phyloP scores from a whole-genome alignment of 1,284 basidiomycete genomes.

The Boletus semigastroideus region DNA sequence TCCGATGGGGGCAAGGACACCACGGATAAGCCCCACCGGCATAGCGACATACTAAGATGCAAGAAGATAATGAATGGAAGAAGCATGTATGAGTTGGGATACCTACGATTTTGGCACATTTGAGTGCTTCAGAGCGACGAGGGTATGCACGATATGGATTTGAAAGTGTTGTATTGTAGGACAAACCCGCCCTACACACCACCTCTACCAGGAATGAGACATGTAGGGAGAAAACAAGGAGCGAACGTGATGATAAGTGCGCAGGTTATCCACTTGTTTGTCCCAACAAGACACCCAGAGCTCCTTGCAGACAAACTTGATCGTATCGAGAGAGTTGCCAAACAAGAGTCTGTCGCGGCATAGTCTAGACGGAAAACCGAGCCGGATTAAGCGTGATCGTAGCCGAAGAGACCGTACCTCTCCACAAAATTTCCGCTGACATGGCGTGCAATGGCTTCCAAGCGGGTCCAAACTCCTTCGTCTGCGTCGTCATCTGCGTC shows the following conservation, averaged over 20 bases:
- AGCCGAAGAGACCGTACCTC: slow-evolving; percentile 49
- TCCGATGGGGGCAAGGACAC: slow-evolving; percentile 79
- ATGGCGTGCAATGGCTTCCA: slow-evolving; percentile 85
- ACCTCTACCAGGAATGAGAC: neutral
- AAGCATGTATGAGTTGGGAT: neutral
- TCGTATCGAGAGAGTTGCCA: slow-evolving; percentile 81
- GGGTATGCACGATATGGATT: slow-evolving; percentile 77
- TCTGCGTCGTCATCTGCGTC: slow-evolving; percentile 69
- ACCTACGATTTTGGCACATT: slow-evolving; percentile 68
- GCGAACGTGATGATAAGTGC: slow-evolving; percentile 86
- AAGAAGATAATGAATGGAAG: neutral
- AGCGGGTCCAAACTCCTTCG: slow-evolving; percentile 62
- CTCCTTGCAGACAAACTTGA: slow-evolving; percentile 97
- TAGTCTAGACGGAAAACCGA: slow-evolving; percentile 46
- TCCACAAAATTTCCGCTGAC: slow-evolving; percentile 87
- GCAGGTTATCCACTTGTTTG: slow-evolving; percentile 93
- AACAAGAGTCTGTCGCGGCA: slow-evolving; percentile 76
- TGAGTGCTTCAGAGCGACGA: slow-evolving; percentile 76
- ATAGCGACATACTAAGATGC: slow-evolving; percentile 68
- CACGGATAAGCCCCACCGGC: slow-evolving; percentile 79
- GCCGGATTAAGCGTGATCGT: neutral
- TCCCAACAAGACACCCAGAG: slow-evolving; percentile 88
- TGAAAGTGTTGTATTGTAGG: slow-evolving; percentile 88
- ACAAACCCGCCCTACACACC: slow-evolving; percentile 83
- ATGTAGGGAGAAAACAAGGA: too few species aligned